phyloP scores from a whole-genome alignment of 2,329 filamentous ascomycete genomes.

The Penicillium olsonii region DNA sequence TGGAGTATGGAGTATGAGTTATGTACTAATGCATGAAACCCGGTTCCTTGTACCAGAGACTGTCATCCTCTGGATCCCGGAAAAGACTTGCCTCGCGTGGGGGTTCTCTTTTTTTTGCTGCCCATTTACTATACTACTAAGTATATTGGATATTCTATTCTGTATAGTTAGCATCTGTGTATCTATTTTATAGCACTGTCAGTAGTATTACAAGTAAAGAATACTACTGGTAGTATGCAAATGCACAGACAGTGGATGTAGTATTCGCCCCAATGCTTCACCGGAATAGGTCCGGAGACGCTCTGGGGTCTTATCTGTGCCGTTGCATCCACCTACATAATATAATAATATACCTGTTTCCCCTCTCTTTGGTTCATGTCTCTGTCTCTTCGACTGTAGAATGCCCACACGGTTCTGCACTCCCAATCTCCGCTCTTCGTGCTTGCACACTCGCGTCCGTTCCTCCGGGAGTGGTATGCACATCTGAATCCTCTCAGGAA shows the following conservation, averaged over 20 bases:
- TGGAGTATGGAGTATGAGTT: not conserved
- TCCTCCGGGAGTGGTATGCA: conserved; percentile 33
- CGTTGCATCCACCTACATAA: conserved; percentile 15
- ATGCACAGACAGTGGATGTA: conserved; percentile 4
- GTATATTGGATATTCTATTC: too few species aligned
- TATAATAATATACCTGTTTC: conserved; percentile 5
- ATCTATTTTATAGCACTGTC: too few species aligned
- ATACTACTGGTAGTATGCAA: not conserved
- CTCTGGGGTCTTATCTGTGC: conserved; percentile 16
- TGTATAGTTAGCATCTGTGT: too few species aligned
- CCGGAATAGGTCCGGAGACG: conserved; percentile 17
- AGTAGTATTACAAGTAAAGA: too few species aligned
- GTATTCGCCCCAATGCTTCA: conserved; percentile 14
- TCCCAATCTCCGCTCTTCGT: conserved; percentile 27
- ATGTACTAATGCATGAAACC: not conserved
- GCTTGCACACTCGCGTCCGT: conserved; percentile 37
- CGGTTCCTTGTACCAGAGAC: not conserved
- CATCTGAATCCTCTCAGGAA: conserved; percentile 25
- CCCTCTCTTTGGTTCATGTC: not conserved
- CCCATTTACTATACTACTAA: too few species aligned
- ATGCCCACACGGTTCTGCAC: conserved; percentile 28
- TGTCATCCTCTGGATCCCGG: not conserved
- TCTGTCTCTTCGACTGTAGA: conserved; percentile 11
- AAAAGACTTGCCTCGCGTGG: conserved; percentile 3
- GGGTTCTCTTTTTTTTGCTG: not conserved